Evolutionary conservation across 78 protist genomes (phyloP), one percentile per base, ranked within the genome.

Genomic region (Acrasis kona): DNA sequence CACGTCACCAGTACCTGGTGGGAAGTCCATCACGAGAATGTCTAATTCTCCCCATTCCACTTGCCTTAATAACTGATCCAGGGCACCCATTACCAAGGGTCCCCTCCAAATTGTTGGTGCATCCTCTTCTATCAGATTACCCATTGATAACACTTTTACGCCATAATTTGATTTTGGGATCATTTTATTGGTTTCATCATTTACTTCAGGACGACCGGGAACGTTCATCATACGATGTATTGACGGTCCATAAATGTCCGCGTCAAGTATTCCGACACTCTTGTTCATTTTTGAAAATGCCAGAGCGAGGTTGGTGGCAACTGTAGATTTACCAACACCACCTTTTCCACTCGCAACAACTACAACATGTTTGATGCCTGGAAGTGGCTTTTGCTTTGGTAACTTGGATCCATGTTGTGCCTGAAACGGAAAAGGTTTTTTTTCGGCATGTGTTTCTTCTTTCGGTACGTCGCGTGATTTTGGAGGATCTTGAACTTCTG

Each of bases 1-100:
- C 9, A 90, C 89, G 75, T 96, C 97, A 65, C 98, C 95, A 3
- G 99, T 97, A 64, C 99, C 99, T 0, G 99, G 99, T 28, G 99
- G 99, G 85, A 92, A 70, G 89, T 97, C 99, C 37, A 95, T 41
- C 38, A 93, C 88, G 9, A 97, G 78, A 3, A 50, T 40, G 80
- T 97, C 99, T 3, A 95, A 80, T 7, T 75, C 89, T 0, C 90
- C 94, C 98, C 98, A 95, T 0, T 36, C 81, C 1, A 79, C 79
- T n/a, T 70, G 70, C 3, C 66, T 27, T 32, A 92, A 27, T 39
- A 96, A 74, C 75, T 85, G 84, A 29, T 87, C 68, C n/a, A 91
- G 12, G 0, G 85, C 90, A 10, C 39, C 4, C 81, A 81, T 85
- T 6, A 93, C 92, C 93, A 93, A 87, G 29, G 94, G 91, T 0